Base-by-base conservation (phyloP, 1,139 yeast genomes). In the Taphrina confusa region DNA sequence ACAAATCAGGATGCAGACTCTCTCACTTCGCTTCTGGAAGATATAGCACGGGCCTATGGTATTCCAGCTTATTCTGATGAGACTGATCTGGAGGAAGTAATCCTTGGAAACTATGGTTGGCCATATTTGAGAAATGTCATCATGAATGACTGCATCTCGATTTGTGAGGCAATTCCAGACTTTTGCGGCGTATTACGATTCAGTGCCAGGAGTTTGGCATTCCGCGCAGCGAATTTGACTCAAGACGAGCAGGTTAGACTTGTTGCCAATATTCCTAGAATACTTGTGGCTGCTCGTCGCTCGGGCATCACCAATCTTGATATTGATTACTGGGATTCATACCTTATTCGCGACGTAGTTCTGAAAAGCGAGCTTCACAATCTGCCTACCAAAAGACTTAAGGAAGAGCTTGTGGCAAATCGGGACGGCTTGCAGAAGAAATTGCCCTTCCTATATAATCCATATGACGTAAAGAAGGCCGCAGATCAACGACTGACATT, bases 241-340 rank as follows among this genome's bases (percentile, higher is more conserved):
- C 74, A 72, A 18, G 74, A 74, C 9, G 87, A 84, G 63, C 88
- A 83, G 65, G 63, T 71, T 2, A 65, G 68, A 14, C 61, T 73
- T 36, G 69, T 68, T 52, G 66, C 68, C 5, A 65, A 66, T 3
- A 68, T 75, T 49, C 68, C 70, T 2, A 63, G 67, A 39, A 70
- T 73, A 1, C 62, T 68, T 36, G 70, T 68, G n/a, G 60, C 65
- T 1, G 70, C 74, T 4, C 62, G 69, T 8, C 68, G 68, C 27
- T 47, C 67, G 16, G 74, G 73, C 11, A 49, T 64, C 28, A 50
- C 61, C n/a, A 72, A 67, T 18, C 65, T 72, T 20, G 66, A 66
- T 28, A 73, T 71, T 14, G 72, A 66, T 1, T 87, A 87, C 67
- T 86, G 91, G 86, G 96, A 88, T 70, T 85, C 87, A 0, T 82